Evolutionary conservation across 768 basidiomycete species (phyloP).

Genomic region (Phaeolepiota aurea): DNA sequence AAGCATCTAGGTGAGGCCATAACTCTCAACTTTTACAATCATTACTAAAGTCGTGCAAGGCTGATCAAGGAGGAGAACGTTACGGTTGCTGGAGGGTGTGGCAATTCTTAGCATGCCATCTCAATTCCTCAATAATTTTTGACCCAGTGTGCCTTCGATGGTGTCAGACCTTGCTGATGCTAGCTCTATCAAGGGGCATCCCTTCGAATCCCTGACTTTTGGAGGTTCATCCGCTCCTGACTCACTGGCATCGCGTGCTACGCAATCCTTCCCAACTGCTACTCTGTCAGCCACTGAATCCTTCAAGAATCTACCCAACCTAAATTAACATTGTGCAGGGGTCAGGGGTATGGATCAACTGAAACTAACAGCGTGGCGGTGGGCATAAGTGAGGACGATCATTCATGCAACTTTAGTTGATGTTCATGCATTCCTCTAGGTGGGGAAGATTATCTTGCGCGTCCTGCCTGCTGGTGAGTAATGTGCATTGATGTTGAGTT

Average conservation of each 20-base stretch:
- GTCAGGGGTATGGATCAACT: constrained; percentile 39
- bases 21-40: background rate
- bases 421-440: constrained; percentile 13
- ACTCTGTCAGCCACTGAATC: constrained; percentile 10
- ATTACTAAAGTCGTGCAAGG: constrained; percentile 11
- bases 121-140: constrained; percentile 3
- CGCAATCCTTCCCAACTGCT: constrained; percentile 25
- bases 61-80: constrained; percentile 38
- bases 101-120: background rate
- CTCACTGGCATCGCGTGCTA: constrained; percentile 22
- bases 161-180: constrained; percentile 39
- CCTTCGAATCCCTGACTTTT: constrained; percentile 29
- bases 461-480: constrained; percentile 38
- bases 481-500: background rate
- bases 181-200: constrained; percentile 23
- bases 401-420: background rate
- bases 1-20: too few species aligned
- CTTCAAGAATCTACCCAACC: background rate
- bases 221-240: constrained; percentile 33
- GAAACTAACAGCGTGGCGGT: constrained; percentile 44
- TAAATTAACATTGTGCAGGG: constrained; percentile 17
- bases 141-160: constrained; percentile 43
- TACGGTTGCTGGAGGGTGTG: constrained; percentile 34
- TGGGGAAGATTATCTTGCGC: constrained; percentile 43
- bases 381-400: constrained; percentile 18